Conservation (phyloP, 177 flowering plant genomes). For the Vitis hybrid region DNA sequence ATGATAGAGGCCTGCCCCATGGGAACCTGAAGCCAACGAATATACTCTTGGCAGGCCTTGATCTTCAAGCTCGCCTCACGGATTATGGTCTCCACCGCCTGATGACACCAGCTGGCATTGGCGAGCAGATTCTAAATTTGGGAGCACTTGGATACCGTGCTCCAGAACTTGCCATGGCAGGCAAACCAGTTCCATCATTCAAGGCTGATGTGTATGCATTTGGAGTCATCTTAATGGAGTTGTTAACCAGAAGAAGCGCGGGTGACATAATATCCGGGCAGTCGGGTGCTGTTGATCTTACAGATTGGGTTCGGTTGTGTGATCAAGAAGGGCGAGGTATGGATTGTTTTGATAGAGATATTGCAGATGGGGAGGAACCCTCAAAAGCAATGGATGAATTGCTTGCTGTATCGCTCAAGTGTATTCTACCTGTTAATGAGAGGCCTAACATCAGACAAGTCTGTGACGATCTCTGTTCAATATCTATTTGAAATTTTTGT, state of each 20-base stretch:
- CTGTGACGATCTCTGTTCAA: slow-evolving; percentile 60
- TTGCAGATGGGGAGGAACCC: slow-evolving; percentile 70
- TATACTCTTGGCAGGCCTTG: slow-evolving; percentile 58
- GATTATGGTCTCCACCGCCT: slow-evolving; percentile 88
- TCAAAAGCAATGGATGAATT: slow-evolving; percentile 76
- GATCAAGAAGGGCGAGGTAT: slow-evolving; percentile 79
- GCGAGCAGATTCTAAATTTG: slow-evolving; percentile 83
- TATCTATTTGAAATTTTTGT: slow-evolving; percentile 52
- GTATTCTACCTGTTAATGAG: slow-evolving; percentile 88
- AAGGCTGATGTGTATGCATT: slow-evolving; percentile 94
- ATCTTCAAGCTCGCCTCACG: slow-evolving; percentile 57
- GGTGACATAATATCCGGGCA: slow-evolving; percentile 97
- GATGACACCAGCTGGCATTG: slow-evolving; percentile 85
- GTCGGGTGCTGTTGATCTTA: slow-evolving; percentile 88
- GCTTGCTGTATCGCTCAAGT: slow-evolving; percentile 71
- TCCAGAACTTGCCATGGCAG: slow-evolving; percentile 66
- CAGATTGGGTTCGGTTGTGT: slow-evolving; percentile 92
- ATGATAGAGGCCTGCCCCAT: slow-evolving; percentile 81
- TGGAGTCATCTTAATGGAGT: slow-evolving; percentile 91
- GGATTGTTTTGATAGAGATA: slow-evolving; percentile 89
- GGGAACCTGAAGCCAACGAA: slow-evolving; percentile 95
- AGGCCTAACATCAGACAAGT: slow-evolving; percentile 89
- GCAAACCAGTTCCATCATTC: slow-evolving; percentile 68
- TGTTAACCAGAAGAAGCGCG: slow-evolving; percentile 87
- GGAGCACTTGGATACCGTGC: slow-evolving; percentile 93